Evolutionary conservation across 352 stramenopile species (phyloP).

Genomic region (Globisporangium paddicum): DNA sequence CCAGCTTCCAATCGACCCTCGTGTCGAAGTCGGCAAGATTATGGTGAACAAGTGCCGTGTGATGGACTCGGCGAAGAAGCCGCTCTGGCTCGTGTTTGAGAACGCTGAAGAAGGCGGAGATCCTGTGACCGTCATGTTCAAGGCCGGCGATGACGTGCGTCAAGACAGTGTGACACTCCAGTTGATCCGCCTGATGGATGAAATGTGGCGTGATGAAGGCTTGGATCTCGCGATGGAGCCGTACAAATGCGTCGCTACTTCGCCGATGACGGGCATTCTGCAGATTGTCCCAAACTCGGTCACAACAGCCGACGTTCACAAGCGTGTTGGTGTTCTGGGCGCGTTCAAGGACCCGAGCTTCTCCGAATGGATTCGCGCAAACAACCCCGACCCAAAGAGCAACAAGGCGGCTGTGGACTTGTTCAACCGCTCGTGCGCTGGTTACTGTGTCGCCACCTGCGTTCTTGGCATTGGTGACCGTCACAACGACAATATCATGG

Average conservation of each 20-base stretch:
- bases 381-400: constrained; percentile 67
- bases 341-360: constrained; percentile 85
- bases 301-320: constrained; percentile 92
- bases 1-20: constrained; percentile 80
- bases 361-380: constrained; percentile 77
- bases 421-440: constrained; percentile 86
- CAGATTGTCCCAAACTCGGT: constrained; percentile 91
- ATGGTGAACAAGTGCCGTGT: constrained; percentile 87
- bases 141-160: constrained; percentile 93
- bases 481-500: constrained; percentile 97
- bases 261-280: constrained; percentile 87
- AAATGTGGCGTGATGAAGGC: constrained; percentile 90
- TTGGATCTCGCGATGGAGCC: constrained; percentile 90
- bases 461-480: constrained; percentile 93
- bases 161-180: constrained; percentile 94
- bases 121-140: constrained; percentile 90
- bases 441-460: constrained; percentile 93
- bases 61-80: constrained; percentile 89
- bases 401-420: constrained; percentile 70
- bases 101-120: constrained; percentile 80
- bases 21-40: constrained; percentile 81
- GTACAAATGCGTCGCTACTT: constrained; percentile 91
- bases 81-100: constrained; percentile 86
- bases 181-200: constrained; percentile 91
- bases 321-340: constrained; percentile 74